Evolutionary conservation across 2,329 filamentous ascomycete genomes (phyloP).

Genomic region (Conoideocrella luteorostrata): DNA sequence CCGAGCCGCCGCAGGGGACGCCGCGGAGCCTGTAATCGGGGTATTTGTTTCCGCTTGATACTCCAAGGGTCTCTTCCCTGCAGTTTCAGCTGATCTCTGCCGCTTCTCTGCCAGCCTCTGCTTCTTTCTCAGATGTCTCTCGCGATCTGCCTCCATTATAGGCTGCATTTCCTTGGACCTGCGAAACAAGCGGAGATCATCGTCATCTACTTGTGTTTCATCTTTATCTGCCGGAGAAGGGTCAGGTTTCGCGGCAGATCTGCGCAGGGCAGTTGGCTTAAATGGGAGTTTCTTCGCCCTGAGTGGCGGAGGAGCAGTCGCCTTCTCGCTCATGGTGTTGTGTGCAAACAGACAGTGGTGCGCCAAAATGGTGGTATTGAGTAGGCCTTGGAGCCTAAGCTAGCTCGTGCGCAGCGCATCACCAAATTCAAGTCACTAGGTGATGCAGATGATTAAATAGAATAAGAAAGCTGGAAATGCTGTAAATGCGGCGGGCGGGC

Average conservation of each 20-base stretch:
- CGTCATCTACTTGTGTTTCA: conserved; percentile 18
- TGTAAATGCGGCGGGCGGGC: not conserved
- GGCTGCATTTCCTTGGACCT: conserved; percentile 44
- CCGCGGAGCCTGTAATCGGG: not conserved
- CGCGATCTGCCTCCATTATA: conserved; percentile 34
- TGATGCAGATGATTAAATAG: not conserved
- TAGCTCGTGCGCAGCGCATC: not conserved
- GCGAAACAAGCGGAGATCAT: conserved; percentile 42
- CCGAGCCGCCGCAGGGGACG: not conserved
- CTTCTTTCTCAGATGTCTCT: conserved; percentile 22
- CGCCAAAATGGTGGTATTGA: too few relatives aligned
- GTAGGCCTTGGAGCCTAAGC: not conserved
- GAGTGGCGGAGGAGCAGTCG: conserved; percentile 16
- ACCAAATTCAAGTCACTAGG: not conserved
- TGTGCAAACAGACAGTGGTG: too few relatives aligned
- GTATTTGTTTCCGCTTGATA: conserved; percentile 12
- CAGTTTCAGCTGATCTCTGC: conserved; percentile 7
- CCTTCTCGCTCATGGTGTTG: conserved; percentile 27
- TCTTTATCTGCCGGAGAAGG: conserved; percentile 10
- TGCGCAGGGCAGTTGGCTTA: conserved; percentile 40
- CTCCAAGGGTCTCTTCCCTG: conserved; percentile 17
- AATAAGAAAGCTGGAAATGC: not conserved
- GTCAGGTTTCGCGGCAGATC: conserved; percentile 15
- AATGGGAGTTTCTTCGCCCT: conserved; percentile 41
- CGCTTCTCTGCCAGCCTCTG: conserved; percentile 17